A percentile compares a stretch with the other conserved stretches of the same genome.
phyloP scores from a whole-genome alignment of 208 protist species.

The Angomonas desouzai region DNA sequence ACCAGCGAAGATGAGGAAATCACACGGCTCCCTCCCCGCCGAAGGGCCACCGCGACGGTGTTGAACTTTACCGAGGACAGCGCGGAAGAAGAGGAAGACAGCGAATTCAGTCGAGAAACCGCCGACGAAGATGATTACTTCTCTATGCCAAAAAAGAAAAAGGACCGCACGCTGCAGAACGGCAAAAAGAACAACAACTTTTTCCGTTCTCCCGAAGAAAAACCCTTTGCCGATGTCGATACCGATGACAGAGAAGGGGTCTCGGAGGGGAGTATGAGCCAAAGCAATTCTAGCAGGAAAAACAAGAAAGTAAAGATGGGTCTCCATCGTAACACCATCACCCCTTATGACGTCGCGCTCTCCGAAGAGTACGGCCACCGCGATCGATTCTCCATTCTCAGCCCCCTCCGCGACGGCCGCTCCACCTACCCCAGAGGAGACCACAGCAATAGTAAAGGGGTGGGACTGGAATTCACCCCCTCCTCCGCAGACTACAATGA shows the following conservation, averaged over 20 bases:
- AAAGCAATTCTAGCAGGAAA: neutral
- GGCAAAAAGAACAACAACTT: neutral
- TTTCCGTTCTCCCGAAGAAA: neutral
- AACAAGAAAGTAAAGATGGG: neutral
- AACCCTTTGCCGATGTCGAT: neutral
- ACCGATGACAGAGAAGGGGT: no score
- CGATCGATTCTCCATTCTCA: conserved; percentile 1
- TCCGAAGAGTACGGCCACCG: conserved; percentile 4
- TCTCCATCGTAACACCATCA: neutral
- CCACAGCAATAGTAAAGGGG: neutral
- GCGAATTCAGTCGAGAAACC: neutral
- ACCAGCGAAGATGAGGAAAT: neutral
- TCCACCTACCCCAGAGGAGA: neutral
- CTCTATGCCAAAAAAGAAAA: neutral
- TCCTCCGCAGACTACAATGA: neutral
- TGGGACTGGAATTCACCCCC: neutral
- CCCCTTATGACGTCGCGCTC: neutral
- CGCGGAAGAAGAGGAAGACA: conserved; percentile 3
- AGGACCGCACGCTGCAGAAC: neutral
- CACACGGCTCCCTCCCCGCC: neutral
- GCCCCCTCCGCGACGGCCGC: neutral
- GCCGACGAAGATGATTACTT: neutral
- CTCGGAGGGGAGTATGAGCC: no score
- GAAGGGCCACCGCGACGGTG: neutral
- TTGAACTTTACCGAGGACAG: neutral